These are phyloP conservation scores for Rutstroemia sydowiana DNA, from an alignment of 2,329 filamentous ascomycete genomes.

Conservation along the genomic window DNA sequence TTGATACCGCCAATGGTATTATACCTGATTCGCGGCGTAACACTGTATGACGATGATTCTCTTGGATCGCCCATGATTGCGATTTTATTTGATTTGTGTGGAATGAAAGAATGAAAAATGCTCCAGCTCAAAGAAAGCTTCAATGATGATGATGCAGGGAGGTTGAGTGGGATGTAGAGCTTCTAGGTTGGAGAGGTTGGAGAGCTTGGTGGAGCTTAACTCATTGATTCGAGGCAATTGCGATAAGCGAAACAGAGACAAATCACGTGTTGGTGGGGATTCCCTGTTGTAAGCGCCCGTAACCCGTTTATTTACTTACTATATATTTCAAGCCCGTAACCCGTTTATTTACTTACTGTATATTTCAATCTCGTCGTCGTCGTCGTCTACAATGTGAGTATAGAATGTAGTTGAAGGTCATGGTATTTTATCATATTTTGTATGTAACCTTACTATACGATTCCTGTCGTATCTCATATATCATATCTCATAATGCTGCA, in stretches of 20 bases:
- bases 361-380: no score
- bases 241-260: conserved; percentile 13
- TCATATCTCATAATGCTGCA: background rate
- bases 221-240: conserved; percentile 10
- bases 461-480: no score
- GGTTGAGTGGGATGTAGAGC: conserved; percentile 2
- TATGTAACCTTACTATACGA: no score
- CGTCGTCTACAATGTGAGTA: no score
- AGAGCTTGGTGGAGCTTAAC: conserved; percentile 12
- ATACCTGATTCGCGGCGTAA: conserved; percentile 76
- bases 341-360: no score
- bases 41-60: conserved; percentile 32
- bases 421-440: no score
- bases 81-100: background rate
- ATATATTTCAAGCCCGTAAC: no score
- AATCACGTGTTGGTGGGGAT: conserved; percentile 1
- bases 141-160: conserved; percentile 6
- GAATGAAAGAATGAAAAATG: background rate
- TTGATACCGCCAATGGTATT: conserved; percentile 98
- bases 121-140: conserved; percentile 11
- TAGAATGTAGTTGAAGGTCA: no score
- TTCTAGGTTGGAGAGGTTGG: conserved; percentile 10
- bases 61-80: conserved; percentile 30
- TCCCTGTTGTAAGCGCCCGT: no score
- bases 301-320: no score